A percentile compares a stretch with the other conserved stretches of the same genome.
phyloP scores from a whole-genome alignment of 345 rosid species.

The Theobroma cacao region DNA sequence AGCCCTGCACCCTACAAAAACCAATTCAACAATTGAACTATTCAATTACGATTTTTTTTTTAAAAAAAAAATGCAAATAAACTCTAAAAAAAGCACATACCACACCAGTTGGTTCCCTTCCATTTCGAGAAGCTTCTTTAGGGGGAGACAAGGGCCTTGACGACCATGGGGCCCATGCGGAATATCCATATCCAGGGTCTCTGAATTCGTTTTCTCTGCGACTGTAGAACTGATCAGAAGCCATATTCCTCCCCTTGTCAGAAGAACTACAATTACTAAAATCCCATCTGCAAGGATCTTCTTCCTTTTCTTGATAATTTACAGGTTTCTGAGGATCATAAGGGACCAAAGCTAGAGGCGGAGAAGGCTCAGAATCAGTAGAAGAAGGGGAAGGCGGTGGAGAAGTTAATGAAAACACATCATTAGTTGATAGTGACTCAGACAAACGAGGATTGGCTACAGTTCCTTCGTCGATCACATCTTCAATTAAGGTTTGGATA shows the following conservation, averaged over 20 bases:
- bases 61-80: not conserved
- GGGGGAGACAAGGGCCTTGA: not conserved
- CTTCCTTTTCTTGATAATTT: not conserved
- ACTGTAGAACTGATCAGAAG: not conserved
- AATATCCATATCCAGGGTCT: not conserved
- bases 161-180: not conserved
- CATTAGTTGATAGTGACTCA: not conserved
- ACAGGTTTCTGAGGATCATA: not conserved
- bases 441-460: not conserved
- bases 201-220: not conserved
- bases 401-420: not conserved
- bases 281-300: not conserved
- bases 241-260: too few species aligned
- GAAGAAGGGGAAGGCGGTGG: not conserved
- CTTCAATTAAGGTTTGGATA: not conserved
- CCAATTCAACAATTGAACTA: not conserved
- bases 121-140: not conserved
- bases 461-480: not conserved
- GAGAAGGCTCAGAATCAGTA: not conserved
- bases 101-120: constrained; percentile 9
- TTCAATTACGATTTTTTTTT: not conserved
- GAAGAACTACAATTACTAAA: not conserved
- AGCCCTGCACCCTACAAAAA: constrained; percentile 81
- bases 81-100: not conserved
- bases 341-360: not conserved